phyloP scores from a whole-genome alignment of 805 yeast genomes.

The Myxozyma monticola region DNA sequence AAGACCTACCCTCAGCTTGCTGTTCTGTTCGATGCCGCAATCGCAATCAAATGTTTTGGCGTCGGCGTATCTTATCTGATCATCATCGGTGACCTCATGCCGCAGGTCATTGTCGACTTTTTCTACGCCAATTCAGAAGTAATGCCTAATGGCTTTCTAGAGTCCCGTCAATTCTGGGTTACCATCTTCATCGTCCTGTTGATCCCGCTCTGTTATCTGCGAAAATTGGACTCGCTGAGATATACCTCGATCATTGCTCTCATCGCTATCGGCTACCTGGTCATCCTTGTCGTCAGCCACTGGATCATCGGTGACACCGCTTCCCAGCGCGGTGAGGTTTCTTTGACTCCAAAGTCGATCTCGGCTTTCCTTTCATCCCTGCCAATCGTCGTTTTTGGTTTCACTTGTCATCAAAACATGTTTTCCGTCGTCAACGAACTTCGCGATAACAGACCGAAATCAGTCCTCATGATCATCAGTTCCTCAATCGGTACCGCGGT shows the following conservation, averaged over 20 bases:
- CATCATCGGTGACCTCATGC: conserved; percentile 75
- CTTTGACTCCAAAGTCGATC: conserved; percentile 49
- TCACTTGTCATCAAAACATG: conserved; percentile 95
- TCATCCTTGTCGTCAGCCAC: conserved; percentile 72
- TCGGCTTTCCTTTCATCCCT: conserved; percentile 62
- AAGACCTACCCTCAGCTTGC: conserved; percentile 69
- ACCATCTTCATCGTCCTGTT: conserved; percentile 49
- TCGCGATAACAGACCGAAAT: conserved; percentile 50
- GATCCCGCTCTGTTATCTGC: conserved; percentile 67
- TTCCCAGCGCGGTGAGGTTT: conserved; percentile 51
- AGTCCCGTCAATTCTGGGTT: conserved; percentile 50
- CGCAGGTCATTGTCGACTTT: conserved; percentile 43
- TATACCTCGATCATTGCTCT: conserved; percentile 84
- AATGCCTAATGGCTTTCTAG: conserved; percentile 10
- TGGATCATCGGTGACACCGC: conserved; percentile 58
- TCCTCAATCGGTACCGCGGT: conserved; percentile 62
- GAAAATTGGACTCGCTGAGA: conserved; percentile 76
- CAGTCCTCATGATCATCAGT: conserved; percentile 50
- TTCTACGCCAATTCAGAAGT: conserved; percentile 15
- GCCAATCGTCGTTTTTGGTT: conserved; percentile 92
- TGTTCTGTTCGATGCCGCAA: conserved; percentile 69
- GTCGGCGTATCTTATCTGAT: conserved; percentile 75
- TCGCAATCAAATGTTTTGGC: conserved; percentile 76
- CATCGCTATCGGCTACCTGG: conserved; percentile 74
- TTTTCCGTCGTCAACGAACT: conserved; percentile 85